Evolutionary conservation across 371 early-diverging fungal genomes (phyloP).

Genomic region (Batkoa obscura): DNA sequence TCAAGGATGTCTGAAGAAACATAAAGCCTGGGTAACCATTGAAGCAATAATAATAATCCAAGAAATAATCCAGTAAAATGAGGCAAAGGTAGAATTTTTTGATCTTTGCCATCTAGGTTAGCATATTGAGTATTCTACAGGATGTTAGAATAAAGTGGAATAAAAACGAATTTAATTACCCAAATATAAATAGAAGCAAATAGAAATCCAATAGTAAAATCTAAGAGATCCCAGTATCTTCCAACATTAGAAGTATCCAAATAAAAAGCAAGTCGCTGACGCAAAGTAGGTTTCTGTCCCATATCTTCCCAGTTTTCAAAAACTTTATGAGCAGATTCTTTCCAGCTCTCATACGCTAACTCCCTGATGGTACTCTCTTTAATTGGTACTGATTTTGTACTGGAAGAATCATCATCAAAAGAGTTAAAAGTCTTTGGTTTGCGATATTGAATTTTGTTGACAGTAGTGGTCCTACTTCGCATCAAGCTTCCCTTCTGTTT

Average conservation of each 20-base stretch:
- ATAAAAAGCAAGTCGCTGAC: conserved; percentile 10
- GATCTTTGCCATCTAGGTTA: conserved; percentile 8
- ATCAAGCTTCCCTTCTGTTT: no score
- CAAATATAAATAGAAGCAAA: conserved; percentile 26
- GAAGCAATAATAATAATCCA: conserved; percentile 6
- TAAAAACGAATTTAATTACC: conserved; percentile 9
- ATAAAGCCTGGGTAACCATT: conserved; percentile 15
- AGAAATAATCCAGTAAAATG: conserved; percentile 7
- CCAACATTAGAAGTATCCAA: conserved; percentile 16
- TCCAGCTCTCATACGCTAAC: not conserved
- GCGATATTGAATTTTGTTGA: not conserved
- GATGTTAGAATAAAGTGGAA: not conserved
- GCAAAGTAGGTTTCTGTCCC: conserved; percentile 7
- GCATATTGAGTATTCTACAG: conserved; percentile 16
- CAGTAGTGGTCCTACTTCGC: not conserved
- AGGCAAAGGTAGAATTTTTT: conserved; percentile 12
- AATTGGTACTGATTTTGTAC: not conserved
- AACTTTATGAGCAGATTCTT: not conserved
- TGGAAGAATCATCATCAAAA: not conserved
- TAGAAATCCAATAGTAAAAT: conserved; percentile 21
- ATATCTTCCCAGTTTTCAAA: not conserved
- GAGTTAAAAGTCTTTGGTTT: not conserved
- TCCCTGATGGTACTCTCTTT: not conserved
- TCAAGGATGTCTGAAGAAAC: conserved; percentile 17
- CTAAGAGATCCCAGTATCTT: conserved; percentile 36